Conservation (phyloP, 352 stramenopile species). For the Phytophthora macrochlamydospora region DNA sequence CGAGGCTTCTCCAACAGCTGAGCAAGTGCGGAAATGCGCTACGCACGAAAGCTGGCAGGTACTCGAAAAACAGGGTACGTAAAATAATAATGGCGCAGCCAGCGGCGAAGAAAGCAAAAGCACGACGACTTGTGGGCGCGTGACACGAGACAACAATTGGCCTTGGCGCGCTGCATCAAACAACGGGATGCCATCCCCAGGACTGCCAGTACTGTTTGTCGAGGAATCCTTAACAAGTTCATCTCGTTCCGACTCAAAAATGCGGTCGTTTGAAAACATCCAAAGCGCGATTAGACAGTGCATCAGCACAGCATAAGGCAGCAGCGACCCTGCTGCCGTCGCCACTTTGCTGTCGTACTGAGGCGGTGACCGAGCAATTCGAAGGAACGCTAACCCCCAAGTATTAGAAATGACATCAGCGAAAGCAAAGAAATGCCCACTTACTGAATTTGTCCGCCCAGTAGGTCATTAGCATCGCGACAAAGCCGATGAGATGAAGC, state of each 20-base stretch:
- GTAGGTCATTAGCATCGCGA: constrained; percentile 79
- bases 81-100: constrained; percentile 58
- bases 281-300: constrained; percentile 80
- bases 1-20: constrained; percentile 61
- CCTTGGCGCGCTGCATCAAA: constrained; percentile 51
- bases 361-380: constrained; percentile 68
- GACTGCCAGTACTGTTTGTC: constrained; percentile 21
- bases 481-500: constrained; percentile 74
- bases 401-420: too few relatives aligned
- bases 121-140: constrained; percentile 70
- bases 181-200: constrained; percentile 61
- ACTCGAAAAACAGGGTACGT: constrained; percentile 69
- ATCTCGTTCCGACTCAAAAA: constrained; percentile 71
- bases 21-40: constrained; percentile 58
- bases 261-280: constrained; percentile 89
- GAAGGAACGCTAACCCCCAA: constrained; percentile 51
- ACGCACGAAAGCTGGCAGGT: constrained; percentile 62
- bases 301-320: constrained; percentile 78
- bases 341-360: constrained; percentile 79
- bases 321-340: constrained; percentile 50
- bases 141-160: constrained; percentile 65
- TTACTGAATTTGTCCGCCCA: constrained; percentile 90
- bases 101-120: constrained; percentile 76
- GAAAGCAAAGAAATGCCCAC: neutral
- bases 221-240: neutral